Evolutionary conservation across 163 green algal genomes (phyloP).

Genomic region (Coccomyxa subellipsoidea): DNA sequence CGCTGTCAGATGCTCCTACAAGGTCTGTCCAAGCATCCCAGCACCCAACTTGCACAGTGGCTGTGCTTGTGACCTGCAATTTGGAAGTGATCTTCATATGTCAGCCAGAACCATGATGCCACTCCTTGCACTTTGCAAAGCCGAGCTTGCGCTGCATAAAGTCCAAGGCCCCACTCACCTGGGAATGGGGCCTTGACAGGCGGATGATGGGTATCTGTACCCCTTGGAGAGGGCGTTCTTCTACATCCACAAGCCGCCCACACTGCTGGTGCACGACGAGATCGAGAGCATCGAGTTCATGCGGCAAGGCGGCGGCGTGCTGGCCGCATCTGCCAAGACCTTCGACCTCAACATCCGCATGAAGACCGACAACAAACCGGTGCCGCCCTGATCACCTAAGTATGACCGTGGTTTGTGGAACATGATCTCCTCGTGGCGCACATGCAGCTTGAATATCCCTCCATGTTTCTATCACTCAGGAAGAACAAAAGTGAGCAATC

Average conservation of each 20-base stretch:
- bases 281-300: constrained; percentile 89
- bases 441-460: background rate
- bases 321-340: constrained; percentile 65
- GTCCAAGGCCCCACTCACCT: too few relatives aligned
- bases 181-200: constrained; percentile 26
- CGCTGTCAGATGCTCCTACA: constrained; percentile 85
- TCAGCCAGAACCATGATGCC: too few relatives aligned
- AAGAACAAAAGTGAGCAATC: too few relatives aligned
- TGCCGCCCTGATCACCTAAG: background rate
- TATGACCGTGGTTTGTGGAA: background rate
- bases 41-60: too few relatives aligned
- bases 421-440: too few relatives aligned
- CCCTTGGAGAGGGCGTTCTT: constrained; percentile 96
- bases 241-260: constrained; percentile 94
- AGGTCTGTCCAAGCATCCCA: constrained; percentile 40
- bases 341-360: constrained; percentile 88
- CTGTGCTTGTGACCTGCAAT: too few relatives aligned
- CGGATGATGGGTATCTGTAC: constrained; percentile 92
- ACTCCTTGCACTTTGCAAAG: too few relatives aligned
- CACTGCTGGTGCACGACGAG: constrained; percentile 83
- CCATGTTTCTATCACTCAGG: too few relatives aligned
- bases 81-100: too few relatives aligned
- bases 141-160: too few relatives aligned
- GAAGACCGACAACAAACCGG: constrained; percentile 36
- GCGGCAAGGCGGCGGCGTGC: constrained; percentile 56